Percentiles rank a stretch among this genome's conserved stretches.
These are phyloP conservation scores for Ustilago bromivora DNA, from an alignment of 1,284 basidiomycete genomes.

Conservation along the genomic window DNA sequence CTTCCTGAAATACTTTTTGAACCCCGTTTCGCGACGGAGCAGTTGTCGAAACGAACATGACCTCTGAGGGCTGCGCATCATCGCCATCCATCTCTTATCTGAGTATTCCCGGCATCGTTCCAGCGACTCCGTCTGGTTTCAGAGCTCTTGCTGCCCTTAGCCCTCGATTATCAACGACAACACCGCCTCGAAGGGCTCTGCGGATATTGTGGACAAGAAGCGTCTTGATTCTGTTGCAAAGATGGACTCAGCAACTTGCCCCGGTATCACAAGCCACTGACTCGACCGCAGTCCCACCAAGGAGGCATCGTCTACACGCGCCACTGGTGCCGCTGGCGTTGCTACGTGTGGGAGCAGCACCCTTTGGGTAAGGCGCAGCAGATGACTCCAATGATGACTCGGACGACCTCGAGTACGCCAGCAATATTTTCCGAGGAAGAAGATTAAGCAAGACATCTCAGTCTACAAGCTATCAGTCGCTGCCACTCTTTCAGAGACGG, in stretches of 20 bases:
- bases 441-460: conserved; percentile 27
- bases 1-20: no score
- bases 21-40: no score
- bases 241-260: conserved; percentile 47
- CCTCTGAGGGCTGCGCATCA: no score
- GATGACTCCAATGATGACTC: conserved; percentile 44
- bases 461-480: no score
- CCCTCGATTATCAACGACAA: conserved; percentile 35
- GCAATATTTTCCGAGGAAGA: conserved; percentile 63
- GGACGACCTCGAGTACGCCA: conserved; percentile 63
- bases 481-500: no score
- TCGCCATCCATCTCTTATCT: no score
- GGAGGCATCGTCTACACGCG: conserved; percentile 3
- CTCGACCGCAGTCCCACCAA: conserved; percentile 23
- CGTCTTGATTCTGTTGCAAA: conserved; percentile 35
- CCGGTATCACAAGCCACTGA: conserved; percentile 40
- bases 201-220: conserved; percentile 3
- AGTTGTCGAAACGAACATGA: no score
- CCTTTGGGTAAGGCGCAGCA: conserved; percentile 16
- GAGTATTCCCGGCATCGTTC: no score
- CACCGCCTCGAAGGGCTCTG: conserved; percentile 9
- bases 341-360: conserved; percentile 10
- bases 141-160: no score
- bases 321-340: conserved; percentile 12
- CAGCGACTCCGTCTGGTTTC: no score